These are phyloP conservation scores for Metschnikowia corniflorae DNA, from an alignment of 805 yeast genomes.

Conservation along the genomic window DNA sequence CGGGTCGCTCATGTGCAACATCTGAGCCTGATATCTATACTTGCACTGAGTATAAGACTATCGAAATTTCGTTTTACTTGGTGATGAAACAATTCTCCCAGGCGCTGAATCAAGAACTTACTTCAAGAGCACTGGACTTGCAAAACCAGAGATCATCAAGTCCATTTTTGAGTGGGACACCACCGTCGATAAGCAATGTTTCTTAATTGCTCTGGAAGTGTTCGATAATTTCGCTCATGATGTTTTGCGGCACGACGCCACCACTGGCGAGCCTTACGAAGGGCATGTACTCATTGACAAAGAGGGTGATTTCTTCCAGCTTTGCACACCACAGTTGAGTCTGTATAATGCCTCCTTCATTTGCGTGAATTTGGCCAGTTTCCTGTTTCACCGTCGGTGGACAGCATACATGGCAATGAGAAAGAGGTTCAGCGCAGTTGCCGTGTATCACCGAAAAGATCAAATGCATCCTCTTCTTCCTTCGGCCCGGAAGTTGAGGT, in stretches of 20 bases:
- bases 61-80: constrained; percentile 65
- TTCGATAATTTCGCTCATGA: constrained; percentile 85
- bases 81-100: constrained; percentile 51
- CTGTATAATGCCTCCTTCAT: constrained; percentile 52
- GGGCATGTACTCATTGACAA: constrained; percentile 74
- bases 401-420: constrained; percentile 20
- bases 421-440: constrained; percentile 25
- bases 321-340: constrained; percentile 61
- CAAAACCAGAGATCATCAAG: constrained; percentile 60
- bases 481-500: constrained; percentile 37
- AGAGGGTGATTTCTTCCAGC: constrained; percentile 71
- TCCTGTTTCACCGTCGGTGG: constrained; percentile 31
- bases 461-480: constrained; percentile 59
- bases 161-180: constrained; percentile 75
- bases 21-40: constrained; percentile 73
- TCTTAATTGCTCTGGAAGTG: constrained; percentile 76
- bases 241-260: constrained; percentile 67
- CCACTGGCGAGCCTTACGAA: constrained; percentile 65
- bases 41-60: constrained; percentile 63
- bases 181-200: constrained; percentile 61
- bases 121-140: constrained; percentile 45
- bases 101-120: constrained; percentile 33
- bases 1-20: constrained; percentile 77
- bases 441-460: constrained; percentile 31
- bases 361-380: constrained; percentile 47